Conservation (phyloP, 2,329 filamentous ascomycete species). For the Calonectria leucothoes region DNA sequence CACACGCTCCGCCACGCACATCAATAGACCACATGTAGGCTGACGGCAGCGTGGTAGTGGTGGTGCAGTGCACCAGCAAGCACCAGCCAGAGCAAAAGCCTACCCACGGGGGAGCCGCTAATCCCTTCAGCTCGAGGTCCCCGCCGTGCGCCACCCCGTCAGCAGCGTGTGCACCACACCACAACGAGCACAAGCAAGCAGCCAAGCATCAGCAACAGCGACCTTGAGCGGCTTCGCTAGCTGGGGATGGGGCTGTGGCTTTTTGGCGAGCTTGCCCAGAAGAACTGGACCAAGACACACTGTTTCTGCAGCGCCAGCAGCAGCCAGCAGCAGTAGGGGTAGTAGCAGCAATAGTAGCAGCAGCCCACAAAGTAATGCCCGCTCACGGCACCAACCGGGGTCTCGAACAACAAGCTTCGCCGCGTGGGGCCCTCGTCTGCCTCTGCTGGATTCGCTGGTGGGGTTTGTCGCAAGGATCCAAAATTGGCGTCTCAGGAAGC, state of each 20-base stretch:
- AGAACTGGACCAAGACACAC: not conserved
- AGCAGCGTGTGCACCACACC: not conserved
- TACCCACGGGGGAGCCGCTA: constrained; percentile 12
- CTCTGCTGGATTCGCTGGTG: constrained; percentile 11
- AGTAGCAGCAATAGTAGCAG: too few relatives aligned
- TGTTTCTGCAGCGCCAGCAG: not conserved
- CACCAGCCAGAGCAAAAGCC: constrained; percentile 10
- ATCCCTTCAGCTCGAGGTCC: constrained; percentile 16
- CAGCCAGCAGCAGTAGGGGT: too few relatives aligned
- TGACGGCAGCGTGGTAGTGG: constrained; percentile 13
- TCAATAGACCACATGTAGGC: constrained; percentile 22
- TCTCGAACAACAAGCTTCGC: constrained; percentile 41
- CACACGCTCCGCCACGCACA: constrained; percentile 11
- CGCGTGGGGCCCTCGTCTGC: constrained; percentile 32
- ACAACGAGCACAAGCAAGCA: not conserved
- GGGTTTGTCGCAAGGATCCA: constrained; percentile 15
- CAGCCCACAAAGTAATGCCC: not conserved
- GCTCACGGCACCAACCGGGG: constrained; percentile 26
- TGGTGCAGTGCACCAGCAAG: too few relatives aligned
- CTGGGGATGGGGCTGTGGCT: not conserved
- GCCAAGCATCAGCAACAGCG: not conserved
- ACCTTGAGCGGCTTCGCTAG: not conserved
- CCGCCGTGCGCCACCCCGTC: constrained; percentile 15
- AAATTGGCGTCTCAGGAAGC: constrained; percentile 24
- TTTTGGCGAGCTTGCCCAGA: not conserved